Conservation (phyloP, 2,329 filamentous ascomycete species). For the Fusarium agapanthi region DNA sequence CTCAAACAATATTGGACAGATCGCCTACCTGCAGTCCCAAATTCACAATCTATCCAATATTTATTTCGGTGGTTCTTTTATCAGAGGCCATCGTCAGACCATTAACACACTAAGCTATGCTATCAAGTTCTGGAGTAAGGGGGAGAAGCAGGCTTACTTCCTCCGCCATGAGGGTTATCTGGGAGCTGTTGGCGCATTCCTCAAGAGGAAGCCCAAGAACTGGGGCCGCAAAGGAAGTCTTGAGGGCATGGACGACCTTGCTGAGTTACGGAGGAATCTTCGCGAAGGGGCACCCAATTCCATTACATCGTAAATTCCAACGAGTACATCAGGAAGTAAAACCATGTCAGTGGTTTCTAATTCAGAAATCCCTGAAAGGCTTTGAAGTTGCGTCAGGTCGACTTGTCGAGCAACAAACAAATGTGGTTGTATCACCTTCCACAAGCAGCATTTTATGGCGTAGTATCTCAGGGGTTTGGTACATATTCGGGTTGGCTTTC, state of each 20-base stretch:
- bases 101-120: slow-evolving; percentile 98
- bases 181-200: slow-evolving; percentile 90
- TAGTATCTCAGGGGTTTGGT: slow-evolving; percentile 28
- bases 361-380: slow-evolving; percentile 2
- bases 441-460: slow-evolving; percentile 13
- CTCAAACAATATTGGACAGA: slow-evolving; percentile 98
- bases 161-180: slow-evolving; percentile 95
- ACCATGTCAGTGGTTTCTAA: background rate
- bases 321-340: background rate
- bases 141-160: slow-evolving; percentile 94
- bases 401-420: slow-evolving; percentile 1
- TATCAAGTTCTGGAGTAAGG: slow-evolving; percentile 97
- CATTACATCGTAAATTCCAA: slow-evolving; percentile 4
- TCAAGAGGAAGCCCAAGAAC: slow-evolving; percentile 88
- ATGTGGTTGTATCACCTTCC: background rate
- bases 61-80: slow-evolving; percentile 97
- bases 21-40: slow-evolving; percentile 95
- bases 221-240: slow-evolving; percentile 88
- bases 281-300: slow-evolving; percentile 23
- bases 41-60: slow-evolving; percentile 92
- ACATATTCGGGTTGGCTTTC: slow-evolving; percentile 8
- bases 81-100: slow-evolving; percentile 93
- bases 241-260: slow-evolving; percentile 57
- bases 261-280: slow-evolving; percentile 43
- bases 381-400: background rate